Evolutionary conservation across 768 basidiomycete genomes (phyloP), one percentile per base, ranked within the genome.

Genomic region (Lentinula lateritia): DNA sequence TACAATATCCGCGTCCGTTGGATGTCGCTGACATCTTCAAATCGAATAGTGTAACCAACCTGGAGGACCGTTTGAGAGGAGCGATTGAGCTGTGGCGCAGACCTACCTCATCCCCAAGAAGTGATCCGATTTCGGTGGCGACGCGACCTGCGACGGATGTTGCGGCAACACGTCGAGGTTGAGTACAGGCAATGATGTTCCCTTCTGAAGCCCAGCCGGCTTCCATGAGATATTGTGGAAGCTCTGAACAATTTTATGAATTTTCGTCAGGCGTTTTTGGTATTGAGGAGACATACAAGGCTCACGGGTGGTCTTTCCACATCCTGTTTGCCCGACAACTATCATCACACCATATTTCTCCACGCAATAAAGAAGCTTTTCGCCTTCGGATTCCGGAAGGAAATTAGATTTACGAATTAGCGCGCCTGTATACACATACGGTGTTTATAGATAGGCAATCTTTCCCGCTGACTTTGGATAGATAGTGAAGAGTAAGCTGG

Each of bases 11-110:
- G 83, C 1, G 97, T 98, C 57, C 85, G 79, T 34, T 89, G 84
- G 67, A 91, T 93, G 70, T 83, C 84, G 68, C 89, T 92, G 57
- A 96, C 86, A 66, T 97, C 93, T 71, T 99, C 97, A 63, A 98
- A 98, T 8, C 97, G 88, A 64, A 99, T 98, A 6, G 92, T 92
- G 71, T 99, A 99, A 6, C 97, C 97, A 66, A 99, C 95, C 94
- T 97, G 62, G 32, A 78, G 60, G 23, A 61, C 54, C 45, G 50
- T 23, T 6, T n/a, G 56, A 20, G 58, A 23, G 43, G 48, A 6
- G 20, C 5, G 36, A 61, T 50, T 48, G 50, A 18, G 10, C 50
- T 7, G 38, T 16, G 50, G 46, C 16, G 23, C 43, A 48, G 58
- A 32, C 78, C 12, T 58, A 92, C 93, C 79, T 95, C 93, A 63